phyloP scores from a whole-genome alignment of 108 stramenopile species.

The Cyclotella cryptica region DNA sequence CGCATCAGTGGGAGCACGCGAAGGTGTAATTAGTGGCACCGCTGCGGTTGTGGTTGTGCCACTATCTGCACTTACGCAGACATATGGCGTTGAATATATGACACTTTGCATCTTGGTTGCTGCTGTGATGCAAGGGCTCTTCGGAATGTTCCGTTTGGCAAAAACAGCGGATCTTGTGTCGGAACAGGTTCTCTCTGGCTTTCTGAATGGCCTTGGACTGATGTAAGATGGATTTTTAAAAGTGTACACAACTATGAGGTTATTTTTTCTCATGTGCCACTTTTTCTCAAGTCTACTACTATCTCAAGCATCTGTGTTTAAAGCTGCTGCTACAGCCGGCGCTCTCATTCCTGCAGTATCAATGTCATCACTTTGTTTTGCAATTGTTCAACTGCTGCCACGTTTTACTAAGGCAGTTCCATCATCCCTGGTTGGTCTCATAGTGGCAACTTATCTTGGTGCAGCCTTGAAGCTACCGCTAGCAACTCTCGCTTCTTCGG shows the following conservation, averaged over 20 bases:
- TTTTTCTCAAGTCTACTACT: slow-evolving; percentile 22
- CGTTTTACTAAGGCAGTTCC: slow-evolving; percentile 37
- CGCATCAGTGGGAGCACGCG: slow-evolving; percentile 23
- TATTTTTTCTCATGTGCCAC: too few relatives aligned
- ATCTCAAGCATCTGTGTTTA: slow-evolving; percentile 42
- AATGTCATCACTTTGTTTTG: slow-evolving; percentile 39
- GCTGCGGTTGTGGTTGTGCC: slow-evolving; percentile 53
- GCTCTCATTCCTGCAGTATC: slow-evolving; percentile 20
- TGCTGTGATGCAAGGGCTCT: slow-evolving; percentile 40
- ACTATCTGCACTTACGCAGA: slow-evolving; percentile 30
- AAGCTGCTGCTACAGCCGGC: slow-evolving; percentile 22
- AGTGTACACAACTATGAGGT: not conserved
- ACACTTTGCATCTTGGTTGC: slow-evolving; percentile 37
- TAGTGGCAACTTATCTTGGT: slow-evolving; percentile 40
- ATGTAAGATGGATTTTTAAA: not conserved
- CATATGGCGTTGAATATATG: slow-evolving; percentile 44
- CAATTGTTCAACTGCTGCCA: slow-evolving; percentile 42
- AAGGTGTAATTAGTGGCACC: slow-evolving; percentile 49
- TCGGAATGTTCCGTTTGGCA: slow-evolving; percentile 33
- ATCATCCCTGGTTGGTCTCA: slow-evolving; percentile 46
- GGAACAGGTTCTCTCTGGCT: slow-evolving; percentile 52
- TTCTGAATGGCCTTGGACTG: slow-evolving; percentile 50
- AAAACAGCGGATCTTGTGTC: slow-evolving; percentile 51
- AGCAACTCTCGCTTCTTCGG: slow-evolving; percentile 30
- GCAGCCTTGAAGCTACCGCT: slow-evolving; percentile 34